These are phyloP conservation scores for Umbelopsis isabellina DNA, from an alignment of 192 early-diverging fungal species.

Conservation along the genomic window DNA sequence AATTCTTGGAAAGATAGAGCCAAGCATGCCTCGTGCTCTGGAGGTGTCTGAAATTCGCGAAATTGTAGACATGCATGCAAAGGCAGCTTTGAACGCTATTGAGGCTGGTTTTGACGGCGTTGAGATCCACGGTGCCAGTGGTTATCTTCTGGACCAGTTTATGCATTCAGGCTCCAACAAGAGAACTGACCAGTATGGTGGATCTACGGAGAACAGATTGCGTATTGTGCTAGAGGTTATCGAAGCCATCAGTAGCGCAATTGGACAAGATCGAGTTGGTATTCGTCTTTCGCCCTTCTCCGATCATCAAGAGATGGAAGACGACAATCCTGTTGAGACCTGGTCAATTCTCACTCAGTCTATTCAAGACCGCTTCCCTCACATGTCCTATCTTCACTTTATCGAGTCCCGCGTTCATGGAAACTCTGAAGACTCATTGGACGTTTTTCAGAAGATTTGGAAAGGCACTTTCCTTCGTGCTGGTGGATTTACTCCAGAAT, in stretches of 20 bases:
- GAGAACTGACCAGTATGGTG: slow-evolving; percentile 16
- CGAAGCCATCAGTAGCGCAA: neutral
- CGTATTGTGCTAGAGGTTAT: slow-evolving; percentile 2
- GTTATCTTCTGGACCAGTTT: slow-evolving; percentile 86
- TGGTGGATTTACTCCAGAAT: slow-evolving; percentile 31
- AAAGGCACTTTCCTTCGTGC: slow-evolving; percentile 31
- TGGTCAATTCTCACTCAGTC: slow-evolving; percentile 27
- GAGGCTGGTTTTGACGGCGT: slow-evolving; percentile 84
- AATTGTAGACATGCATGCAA: slow-evolving; percentile 59
- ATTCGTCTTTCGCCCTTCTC: slow-evolving; percentile 31
- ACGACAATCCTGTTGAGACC: slow-evolving; percentile 29
- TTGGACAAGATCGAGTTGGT: slow-evolving; percentile 58
- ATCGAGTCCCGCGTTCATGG: slow-evolving; percentile 25
- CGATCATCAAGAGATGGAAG: slow-evolving; percentile 35
- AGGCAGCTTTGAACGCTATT: slow-evolving; percentile 68
- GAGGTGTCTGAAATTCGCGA: slow-evolving; percentile 66
- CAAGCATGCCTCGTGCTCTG: slow-evolving; percentile 59
- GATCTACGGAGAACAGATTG: neutral
- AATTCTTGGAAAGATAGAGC: slow-evolving; percentile 14
- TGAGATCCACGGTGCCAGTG: slow-evolving; percentile 91
- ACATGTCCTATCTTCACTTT: slow-evolving; percentile 36
- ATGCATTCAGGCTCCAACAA: slow-evolving; percentile 77
- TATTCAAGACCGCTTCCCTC: slow-evolving; percentile 29
- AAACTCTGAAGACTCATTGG: slow-evolving; percentile 20
- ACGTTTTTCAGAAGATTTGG: slow-evolving; percentile 30